Percentiles rank a stretch among this genome's conserved stretches.
These are phyloP conservation scores for Flaveria robusta DNA, from an alignment of 129 eudicot species.

Conservation along the genomic window DNA sequence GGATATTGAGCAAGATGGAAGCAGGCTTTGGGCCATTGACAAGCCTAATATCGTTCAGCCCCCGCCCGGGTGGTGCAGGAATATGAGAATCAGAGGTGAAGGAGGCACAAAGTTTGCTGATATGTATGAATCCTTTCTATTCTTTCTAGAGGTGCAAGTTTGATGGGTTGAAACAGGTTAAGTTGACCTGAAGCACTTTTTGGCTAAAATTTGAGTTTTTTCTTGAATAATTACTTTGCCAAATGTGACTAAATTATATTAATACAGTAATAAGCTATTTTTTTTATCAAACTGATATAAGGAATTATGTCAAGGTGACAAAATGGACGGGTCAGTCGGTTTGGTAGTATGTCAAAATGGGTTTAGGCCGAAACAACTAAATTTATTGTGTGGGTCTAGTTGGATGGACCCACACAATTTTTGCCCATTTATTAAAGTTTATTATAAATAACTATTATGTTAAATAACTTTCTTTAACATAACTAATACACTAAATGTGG, in stretches of 20 bases:
- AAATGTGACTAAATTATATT: too few species aligned
- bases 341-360: neutral
- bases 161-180: neutral
- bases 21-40: slow-evolving; percentile 92
- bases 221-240: neutral
- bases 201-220: neutral
- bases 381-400: neutral
- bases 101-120: slow-evolving; percentile 88
- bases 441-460: neutral
- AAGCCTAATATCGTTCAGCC: slow-evolving; percentile 85
- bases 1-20: slow-evolving; percentile 80
- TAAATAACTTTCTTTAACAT: slow-evolving; percentile 6
- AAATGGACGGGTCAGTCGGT: neutral
- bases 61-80: slow-evolving; percentile 90
- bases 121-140: slow-evolving; percentile 55
- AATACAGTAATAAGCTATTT: too few species aligned
- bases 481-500: neutral
- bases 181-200: slow-evolving; percentile 13
- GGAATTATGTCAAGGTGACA: neutral
- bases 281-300: neutral
- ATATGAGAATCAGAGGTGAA: slow-evolving; percentile 69
- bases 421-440: neutral
- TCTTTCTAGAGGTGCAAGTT: neutral
- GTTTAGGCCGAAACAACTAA: neutral
- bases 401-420: neutral